Base-by-base conservation (phyloP, 768 basidiomycete genomes). In the Jaapia argillacea region DNA sequence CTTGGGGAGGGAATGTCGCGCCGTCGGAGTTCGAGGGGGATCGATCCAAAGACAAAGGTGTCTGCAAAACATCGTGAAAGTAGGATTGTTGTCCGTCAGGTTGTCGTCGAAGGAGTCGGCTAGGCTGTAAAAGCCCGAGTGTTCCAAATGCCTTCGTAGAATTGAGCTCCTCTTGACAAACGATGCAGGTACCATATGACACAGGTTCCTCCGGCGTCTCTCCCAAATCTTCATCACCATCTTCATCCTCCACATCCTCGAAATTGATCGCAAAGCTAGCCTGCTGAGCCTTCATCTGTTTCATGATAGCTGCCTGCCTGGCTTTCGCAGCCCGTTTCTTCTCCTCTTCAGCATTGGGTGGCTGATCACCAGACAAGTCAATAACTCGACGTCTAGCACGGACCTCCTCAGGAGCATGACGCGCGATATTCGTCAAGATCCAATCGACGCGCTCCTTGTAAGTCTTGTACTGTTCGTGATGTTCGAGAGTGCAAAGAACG, bases 81-180 rank as follows among this genome's bases (percentile, higher is more conserved):
- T 79, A 74, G 38, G 59, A 45, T 31, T 65, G 63, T 14, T 77
- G 72, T 18, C 70, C 71, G 51, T 88, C 81, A 2, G 82, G 85
- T 50, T 85, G 82, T 28, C 77, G 76, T 37, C 94, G 76, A 14
- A 97, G 69, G 36, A 92, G 64, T 37, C 85, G 73, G 58, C 92
- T 93, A 0, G 93, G 85, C 54, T 97, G 94, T 5, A 99, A 58
- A 37, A 93, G 66, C 1, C 86, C 89, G 14, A 99, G 75, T 24
- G 77, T 76, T 4, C 96, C 96, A 59, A 96, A 98, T 0, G 86
- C 68, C 47, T 75, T 72, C 13, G 71, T 63, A 2, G 72, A 56
- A 51, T 78, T 85, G 41, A 97, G 75, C 47, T 92, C 88, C 57
- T 98, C 96, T 58, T 98, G 96, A 52, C 96, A 99, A 6, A 98